Evolutionary conservation across 2,329 filamentous ascomycete genomes (phyloP).

Genomic region (Aspergillus neoniger): DNA sequence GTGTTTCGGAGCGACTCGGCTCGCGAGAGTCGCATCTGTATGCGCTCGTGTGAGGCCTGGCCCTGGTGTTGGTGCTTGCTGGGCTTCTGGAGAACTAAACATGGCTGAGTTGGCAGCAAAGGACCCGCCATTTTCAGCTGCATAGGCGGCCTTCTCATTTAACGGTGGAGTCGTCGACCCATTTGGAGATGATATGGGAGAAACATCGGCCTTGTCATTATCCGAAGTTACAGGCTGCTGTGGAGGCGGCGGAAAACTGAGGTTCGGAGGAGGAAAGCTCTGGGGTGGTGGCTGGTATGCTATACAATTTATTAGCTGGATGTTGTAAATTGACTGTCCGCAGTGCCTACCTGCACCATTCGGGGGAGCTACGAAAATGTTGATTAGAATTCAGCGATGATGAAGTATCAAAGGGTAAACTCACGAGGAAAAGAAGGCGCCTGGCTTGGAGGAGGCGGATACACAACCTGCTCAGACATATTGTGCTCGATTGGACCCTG

Average conservation of each 20-base stretch:
- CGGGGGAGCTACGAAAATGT: constrained; percentile 13
- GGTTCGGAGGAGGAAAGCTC: constrained; percentile 6
- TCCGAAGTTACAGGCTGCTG: constrained; percentile 20
- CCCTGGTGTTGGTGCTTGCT: background rate
- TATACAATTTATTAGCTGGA: constrained; percentile 5
- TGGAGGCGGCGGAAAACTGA: constrained; percentile 25
- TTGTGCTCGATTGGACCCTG: too few species aligned
- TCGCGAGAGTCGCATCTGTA: background rate
- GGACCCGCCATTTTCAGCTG: background rate
- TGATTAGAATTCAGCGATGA: too few species aligned
- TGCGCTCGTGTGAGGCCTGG: background rate
- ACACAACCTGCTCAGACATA: constrained; percentile 19
- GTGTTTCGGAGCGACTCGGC: background rate
- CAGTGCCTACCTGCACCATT: constrained; percentile 11
- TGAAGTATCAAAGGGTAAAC: too few species aligned
- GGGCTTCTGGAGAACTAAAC: background rate
- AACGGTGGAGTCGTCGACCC: background rate
- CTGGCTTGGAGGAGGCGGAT: constrained; percentile 30
- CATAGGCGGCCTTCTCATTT: constrained; percentile 2
- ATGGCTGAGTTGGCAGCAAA: background rate
- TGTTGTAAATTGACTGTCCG: too few species aligned
- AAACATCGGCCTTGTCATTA: background rate
- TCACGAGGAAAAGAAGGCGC: constrained; percentile 21
- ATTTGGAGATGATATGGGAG: background rate
- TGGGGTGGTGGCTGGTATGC: constrained; percentile 15